Evolutionary conservation across 345 rosid genomes (phyloP), one percentile per base, ranked within the genome.

Genomic region (Salix exigua): DNA sequence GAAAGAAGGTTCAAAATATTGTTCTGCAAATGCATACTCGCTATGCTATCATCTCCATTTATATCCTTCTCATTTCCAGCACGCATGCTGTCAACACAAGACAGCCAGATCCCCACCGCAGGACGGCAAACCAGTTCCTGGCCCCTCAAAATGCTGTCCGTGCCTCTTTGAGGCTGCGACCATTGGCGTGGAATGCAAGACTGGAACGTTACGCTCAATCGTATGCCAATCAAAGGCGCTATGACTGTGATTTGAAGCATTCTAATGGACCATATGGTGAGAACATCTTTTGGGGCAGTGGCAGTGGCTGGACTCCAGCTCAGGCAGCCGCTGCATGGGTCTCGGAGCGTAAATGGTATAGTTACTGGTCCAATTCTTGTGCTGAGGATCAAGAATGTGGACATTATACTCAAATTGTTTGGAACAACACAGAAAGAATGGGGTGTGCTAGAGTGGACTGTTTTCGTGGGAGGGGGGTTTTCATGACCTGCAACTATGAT

Each of bases 251-350:
- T 0, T 31, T 94, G 74, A 78, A 53, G 78, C 98, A 94, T 72
- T 94, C 98, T 0, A 88, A 91, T 3, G 97, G 98, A 1, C 89
- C 92, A 2, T 92, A 85, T 28, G 98, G 98, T 7, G 98, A 94
- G 89, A 94, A 94, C 79, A 85, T 94, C 35, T 94, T 94, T 55
- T 94, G 98, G 98, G 98, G 98, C 17, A 92, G 98, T 38, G 98
- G 98, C 46, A 11, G 51, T 0, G 91, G 82, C 40, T 92, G 95
- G 97, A 82, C 77, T 66, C 91, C 97, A 35, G 85, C 81, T 0
- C 88, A 91, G 85, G 98, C 97, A 0, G 97, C 81, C 26, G 64
- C 70, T 18, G 86, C 86, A 16, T 94, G 98, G 98, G 62, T 89
- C 1, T 81, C 88, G 26, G 98, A 94, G 86, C 85, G 86, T n/a